phyloP scores from a whole-genome alignment of 1,284 basidiomycete species.

The Tilletia setariae region DNA sequence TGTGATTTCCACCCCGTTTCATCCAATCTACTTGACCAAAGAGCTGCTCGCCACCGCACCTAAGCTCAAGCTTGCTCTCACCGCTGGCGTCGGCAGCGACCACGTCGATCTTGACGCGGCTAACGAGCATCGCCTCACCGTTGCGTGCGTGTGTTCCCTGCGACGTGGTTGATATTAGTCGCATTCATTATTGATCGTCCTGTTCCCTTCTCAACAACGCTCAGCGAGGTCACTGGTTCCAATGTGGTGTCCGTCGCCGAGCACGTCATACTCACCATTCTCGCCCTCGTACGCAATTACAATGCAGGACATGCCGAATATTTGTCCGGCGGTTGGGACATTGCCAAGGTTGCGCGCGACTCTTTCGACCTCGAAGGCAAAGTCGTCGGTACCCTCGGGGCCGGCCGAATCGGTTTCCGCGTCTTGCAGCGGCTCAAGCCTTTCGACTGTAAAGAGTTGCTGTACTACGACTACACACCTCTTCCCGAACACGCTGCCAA shows the following conservation, averaged over 20 bases:
- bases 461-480: slow-evolving; percentile 87
- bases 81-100: slow-evolving; percentile 90
- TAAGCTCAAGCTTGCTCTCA: slow-evolving; percentile 87
- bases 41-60: slow-evolving; percentile 76
- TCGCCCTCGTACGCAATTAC: slow-evolving; percentile 82
- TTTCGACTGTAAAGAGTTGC: slow-evolving; percentile 84
- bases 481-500: slow-evolving; percentile 70
- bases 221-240: slow-evolving; percentile 66
- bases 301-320: slow-evolving; percentile 64
- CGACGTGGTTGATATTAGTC: too few relatives aligned
- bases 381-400: slow-evolving; percentile 74
- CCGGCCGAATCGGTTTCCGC: slow-evolving; percentile 48
- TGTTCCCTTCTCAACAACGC: too few relatives aligned
- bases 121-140: slow-evolving; percentile 76
- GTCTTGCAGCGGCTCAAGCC: slow-evolving; percentile 81
- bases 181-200: too few relatives aligned
- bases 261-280: slow-evolving; percentile 80
- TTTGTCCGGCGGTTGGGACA: slow-evolving; percentile 42
- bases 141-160: slow-evolving; percentile 49
- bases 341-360: slow-evolving; percentile 53
- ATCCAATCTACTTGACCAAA: slow-evolving; percentile 73
- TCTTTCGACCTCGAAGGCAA: slow-evolving; percentile 82
- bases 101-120: slow-evolving; percentile 81
- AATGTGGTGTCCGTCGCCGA: slow-evolving; percentile 77
- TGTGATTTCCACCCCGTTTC: slow-evolving; percentile 79